Conservation (phyloP, 2,329 filamentous ascomycete genomes). For the Ophiocordyceps australis region DNA sequence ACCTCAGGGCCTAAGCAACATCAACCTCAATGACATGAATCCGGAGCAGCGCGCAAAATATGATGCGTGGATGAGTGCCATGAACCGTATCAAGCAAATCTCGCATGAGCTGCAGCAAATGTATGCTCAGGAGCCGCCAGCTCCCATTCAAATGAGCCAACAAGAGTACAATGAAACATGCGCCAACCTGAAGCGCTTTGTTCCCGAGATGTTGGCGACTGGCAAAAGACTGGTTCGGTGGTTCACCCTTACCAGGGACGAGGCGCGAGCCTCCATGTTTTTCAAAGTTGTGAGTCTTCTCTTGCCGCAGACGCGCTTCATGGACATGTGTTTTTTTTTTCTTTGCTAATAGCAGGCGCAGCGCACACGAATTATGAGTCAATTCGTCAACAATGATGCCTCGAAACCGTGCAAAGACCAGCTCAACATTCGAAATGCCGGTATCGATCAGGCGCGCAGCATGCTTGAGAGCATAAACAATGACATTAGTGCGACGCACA, state of each 20-base stretch:
- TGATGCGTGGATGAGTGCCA: constrained; percentile 17
- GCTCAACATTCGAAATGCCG: constrained; percentile 31
- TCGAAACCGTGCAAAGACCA: constrained; percentile 24
- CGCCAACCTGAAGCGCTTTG: constrained; percentile 21
- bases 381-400: constrained; percentile 31
- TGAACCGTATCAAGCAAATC: constrained; percentile 15
- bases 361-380: constrained; percentile 32
- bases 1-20: no score
- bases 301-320: no score
- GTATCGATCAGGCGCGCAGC: constrained; percentile 28
- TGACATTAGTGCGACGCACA: constrained; percentile 19
- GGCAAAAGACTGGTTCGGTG: constrained; percentile 24
- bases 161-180: constrained; percentile 24
- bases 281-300: constrained; percentile 29
- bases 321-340: no score
- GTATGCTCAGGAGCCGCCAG: constrained; percentile 18
- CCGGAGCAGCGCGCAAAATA: constrained; percentile 26
- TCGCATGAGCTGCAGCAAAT: constrained; percentile 21
- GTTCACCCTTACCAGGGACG: constrained; percentile 29
- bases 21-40: no score
- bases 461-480: constrained; percentile 33
- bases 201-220: constrained; percentile 23
- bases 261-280: constrained; percentile 29
- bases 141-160: constrained; percentile 26
- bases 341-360: no score